A percentile compares a stretch with the other conserved stretches of the same genome.
Evolutionary conservation across 2,329 filamentous ascomycete genomes (phyloP).

Genomic region (Dactylellina haptotyla): DNA sequence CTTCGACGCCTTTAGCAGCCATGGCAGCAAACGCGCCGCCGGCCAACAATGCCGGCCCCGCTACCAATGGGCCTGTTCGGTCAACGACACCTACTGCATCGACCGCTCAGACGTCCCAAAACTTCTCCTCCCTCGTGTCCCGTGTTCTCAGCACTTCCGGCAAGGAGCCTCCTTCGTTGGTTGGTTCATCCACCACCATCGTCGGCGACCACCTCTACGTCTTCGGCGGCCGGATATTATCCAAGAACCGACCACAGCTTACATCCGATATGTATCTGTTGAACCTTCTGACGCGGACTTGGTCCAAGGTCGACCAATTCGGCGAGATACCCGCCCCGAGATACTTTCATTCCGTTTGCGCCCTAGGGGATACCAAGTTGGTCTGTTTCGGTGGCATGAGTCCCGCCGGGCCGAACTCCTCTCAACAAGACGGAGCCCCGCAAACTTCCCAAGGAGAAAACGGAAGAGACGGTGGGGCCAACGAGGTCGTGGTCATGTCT

Average conservation of each 20-base stretch:
- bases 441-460: slow-evolving; percentile 32
- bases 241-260: slow-evolving; percentile 81
- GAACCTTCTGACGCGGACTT: slow-evolving; percentile 88
- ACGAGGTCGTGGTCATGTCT: slow-evolving; percentile 95
- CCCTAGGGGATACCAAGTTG: slow-evolving; percentile 91
- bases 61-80: slow-evolving; percentile 13
- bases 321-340: slow-evolving; percentile 89
- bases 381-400: slow-evolving; percentile 99
- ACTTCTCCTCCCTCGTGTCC: slow-evolving; percentile 73
- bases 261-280: slow-evolving; percentile 93
- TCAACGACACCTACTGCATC: slow-evolving; percentile 41
- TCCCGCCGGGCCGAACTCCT: slow-evolving; percentile 63
- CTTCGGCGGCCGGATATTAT: slow-evolving; percentile 89
- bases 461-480: slow-evolving; percentile 68
- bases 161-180: slow-evolving; percentile 86
- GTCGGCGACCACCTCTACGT: slow-evolving; percentile 96
- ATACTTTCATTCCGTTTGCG: slow-evolving; percentile 97
- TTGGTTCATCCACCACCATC: slow-evolving; percentile 94
- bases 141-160: slow-evolving; percentile 85
- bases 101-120: slow-evolving; percentile 66
- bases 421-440: slow-evolving; percentile 25
- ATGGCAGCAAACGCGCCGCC: slow-evolving; percentile 45
- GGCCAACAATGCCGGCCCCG: slow-evolving; percentile 25
- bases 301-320: slow-evolving; percentile 84
- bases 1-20: slow-evolving; percentile 14